These are phyloP conservation scores for Chaetomiaceae sp. DNA, from an alignment of 2,329 filamentous ascomycete genomes.

Conservation along the genomic window DNA sequence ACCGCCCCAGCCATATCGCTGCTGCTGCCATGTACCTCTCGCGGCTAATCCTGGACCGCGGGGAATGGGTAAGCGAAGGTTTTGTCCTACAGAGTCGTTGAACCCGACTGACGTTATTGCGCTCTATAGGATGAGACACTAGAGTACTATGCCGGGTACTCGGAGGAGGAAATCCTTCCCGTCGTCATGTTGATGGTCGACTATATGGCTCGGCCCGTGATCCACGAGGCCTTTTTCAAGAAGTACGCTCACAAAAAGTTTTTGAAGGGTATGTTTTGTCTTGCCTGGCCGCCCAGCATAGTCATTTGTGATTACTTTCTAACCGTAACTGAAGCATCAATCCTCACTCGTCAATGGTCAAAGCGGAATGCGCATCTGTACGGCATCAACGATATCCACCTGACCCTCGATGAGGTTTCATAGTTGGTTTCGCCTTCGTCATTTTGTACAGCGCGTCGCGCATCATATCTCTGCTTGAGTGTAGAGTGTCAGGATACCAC, in stretches of 20 bases:
- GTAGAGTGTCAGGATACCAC: constrained; percentile 26
- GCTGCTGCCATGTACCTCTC: constrained; percentile 94
- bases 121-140: constrained; percentile 69
- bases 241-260: constrained; percentile 99
- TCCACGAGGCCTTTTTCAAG: constrained; percentile 98
- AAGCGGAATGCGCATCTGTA: constrained; percentile 67
- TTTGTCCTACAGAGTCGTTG: not conserved
- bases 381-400: constrained; percentile 47
- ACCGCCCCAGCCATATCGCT: constrained; percentile 83
- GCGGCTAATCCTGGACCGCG: constrained; percentile 82
- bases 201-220: constrained; percentile 84
- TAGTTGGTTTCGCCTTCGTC: constrained; percentile 11
- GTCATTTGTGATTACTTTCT: not conserved
- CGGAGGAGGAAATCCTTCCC: constrained; percentile 86
- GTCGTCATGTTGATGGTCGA: constrained; percentile 94
- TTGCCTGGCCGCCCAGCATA: too few species aligned
- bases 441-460: constrained; percentile 2
- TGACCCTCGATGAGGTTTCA: constrained; percentile 47
- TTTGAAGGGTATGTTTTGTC: constrained; percentile 75
- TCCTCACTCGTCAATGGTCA: constrained; percentile 87
- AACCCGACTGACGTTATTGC: constrained; percentile 28
- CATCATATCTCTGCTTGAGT: constrained; percentile 10
- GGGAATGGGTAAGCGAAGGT: constrained; percentile 72
- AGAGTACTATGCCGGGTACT: constrained; percentile 87
- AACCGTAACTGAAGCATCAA: constrained; percentile 61